Evolutionary conservation across 2,329 filamentous ascomycete species (phyloP), one percentile per base, ranked within the genome.

Genomic region (Colletotrichum euphorbiae): DNA sequence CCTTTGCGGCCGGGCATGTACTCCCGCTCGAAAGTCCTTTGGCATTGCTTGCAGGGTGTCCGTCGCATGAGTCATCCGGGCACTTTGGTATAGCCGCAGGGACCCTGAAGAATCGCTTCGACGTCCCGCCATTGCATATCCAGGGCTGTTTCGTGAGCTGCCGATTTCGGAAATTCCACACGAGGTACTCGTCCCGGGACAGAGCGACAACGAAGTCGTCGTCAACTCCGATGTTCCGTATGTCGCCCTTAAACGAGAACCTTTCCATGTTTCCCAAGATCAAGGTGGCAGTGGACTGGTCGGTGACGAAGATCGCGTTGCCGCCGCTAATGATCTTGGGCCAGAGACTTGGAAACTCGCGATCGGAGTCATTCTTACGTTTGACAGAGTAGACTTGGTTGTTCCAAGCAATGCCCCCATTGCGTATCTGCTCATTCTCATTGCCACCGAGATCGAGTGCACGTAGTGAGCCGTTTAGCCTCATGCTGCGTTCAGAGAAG

Each of bases 311-410:
- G 6, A 67, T 31, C 5, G 50, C 21, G 15, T 50, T 43, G 13
- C 2, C 7, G 33, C 17, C 33, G n/a, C 11, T 3, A 8, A 36
- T 1, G 1, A 45, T n/a, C 71, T 5, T 5, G 74, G 4, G 66
- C 48, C 48, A 51, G 12, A 1, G 57, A 21, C 50, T 1, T 70
- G 69, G 0, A 8, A 2, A 28, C 28, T 7, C 6, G 6, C 28
- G 28, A 28, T 8, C 7, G 28, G 28, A 28, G 28, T 28, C 28
- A 28, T 28, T 8, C 28, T 28, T 28, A 75, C 72, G 33, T 73
- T 67, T 15, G 75, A 73, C 0, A 75, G 60, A 50, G 61, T 77
- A 80, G 3, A 76, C 75, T 17, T 64, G 21, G 11, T 77, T 73
- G 62, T 75, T 76, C 61, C 70, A 75, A 19, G 15, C 3, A 4